These are phyloP conservation scores for Allodekkera sacchari DNA, from an alignment of 805 yeast species.

Conservation along the genomic window DNA sequence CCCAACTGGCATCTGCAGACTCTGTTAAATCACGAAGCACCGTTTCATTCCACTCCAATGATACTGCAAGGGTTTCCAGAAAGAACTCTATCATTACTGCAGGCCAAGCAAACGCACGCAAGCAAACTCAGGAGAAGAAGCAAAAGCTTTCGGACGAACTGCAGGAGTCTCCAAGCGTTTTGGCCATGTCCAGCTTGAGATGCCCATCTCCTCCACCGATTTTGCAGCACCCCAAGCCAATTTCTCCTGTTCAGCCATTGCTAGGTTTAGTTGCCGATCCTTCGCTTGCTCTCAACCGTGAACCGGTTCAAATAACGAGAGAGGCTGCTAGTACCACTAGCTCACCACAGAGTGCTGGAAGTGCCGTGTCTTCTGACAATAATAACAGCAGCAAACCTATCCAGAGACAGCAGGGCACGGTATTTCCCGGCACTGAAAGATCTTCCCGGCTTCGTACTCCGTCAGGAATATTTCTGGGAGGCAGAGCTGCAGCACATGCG, in stretches of 20 bases:
- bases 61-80: constrained; percentile 12
- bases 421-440: too few species aligned
- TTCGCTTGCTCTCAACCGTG: not conserved
- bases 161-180: constrained; percentile 37
- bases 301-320: not conserved
- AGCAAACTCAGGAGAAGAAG: constrained; percentile 4
- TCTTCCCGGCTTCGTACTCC: too few species aligned
- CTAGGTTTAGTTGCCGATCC: not conserved
- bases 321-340: not conserved
- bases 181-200: constrained; percentile 50
- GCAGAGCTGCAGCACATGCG: constrained; percentile 30
- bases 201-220: constrained; percentile 75
- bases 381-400: too few species aligned
- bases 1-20: too few species aligned
- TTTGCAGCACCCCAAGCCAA: constrained; percentile 27
- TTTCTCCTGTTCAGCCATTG: constrained; percentile 1
- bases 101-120: constrained; percentile 1
- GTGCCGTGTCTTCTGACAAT: constrained; percentile 4
- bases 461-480: too few species aligned
- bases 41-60: constrained; percentile 12
- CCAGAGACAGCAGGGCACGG: too few species aligned
- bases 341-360: not conserved
- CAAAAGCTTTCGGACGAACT: constrained; percentile 9
- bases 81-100: constrained; percentile 11
- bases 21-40: too few species aligned